Percentiles rank a stretch among this genome's conserved stretches.
These are phyloP conservation scores for Pilobolus umbonatus DNA, from an alignment of 192 early-diverging fungal species.

Conservation along the genomic window DNA sequence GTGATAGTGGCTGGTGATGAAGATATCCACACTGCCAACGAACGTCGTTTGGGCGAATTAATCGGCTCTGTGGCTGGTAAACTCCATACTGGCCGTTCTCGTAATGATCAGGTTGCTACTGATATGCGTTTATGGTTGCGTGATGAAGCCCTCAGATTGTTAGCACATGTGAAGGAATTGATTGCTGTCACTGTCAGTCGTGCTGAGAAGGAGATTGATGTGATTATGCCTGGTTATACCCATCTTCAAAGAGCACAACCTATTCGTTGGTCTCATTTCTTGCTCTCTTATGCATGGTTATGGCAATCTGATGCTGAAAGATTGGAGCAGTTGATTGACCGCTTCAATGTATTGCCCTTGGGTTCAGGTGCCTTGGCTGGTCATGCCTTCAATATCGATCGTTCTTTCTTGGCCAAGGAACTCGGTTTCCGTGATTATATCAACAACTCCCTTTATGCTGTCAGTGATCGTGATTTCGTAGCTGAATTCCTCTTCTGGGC, in stretches of 20 bases:
- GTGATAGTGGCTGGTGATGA: slow-evolving; percentile 76
- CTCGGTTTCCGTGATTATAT: slow-evolving; percentile 83
- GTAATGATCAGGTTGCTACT: slow-evolving; percentile 98
- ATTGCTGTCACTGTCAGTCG: slow-evolving; percentile 68
- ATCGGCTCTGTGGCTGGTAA: slow-evolving; percentile 92
- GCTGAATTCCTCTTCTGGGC: slow-evolving; percentile 96
- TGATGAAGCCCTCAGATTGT: slow-evolving; percentile 64
- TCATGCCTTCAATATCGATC: slow-evolving; percentile 95
- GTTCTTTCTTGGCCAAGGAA: slow-evolving; percentile 81
- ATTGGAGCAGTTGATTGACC: slow-evolving; percentile 73
- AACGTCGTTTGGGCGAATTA: slow-evolving; percentile 88
- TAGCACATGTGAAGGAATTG: slow-evolving; percentile 68
- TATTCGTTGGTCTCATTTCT: slow-evolving; percentile 93
- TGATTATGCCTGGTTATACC: slow-evolving; percentile 99
- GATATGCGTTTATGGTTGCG: slow-evolving; percentile 95
- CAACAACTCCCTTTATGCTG: slow-evolving; percentile 88
- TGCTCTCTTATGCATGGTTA: slow-evolving; percentile 86
- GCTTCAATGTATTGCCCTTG: slow-evolving; percentile 81
- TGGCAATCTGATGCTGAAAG: slow-evolving; percentile 88
- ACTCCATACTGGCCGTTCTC: slow-evolving; percentile 92
- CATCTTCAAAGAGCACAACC: slow-evolving; percentile 98
- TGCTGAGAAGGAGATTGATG: slow-evolving; percentile 86
- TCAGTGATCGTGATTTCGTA: slow-evolving; percentile 95
- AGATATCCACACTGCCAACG: slow-evolving; percentile 99
- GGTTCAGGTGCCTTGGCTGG: slow-evolving; percentile 95